Evolutionary conservation across 371 early-diverging fungal species (phyloP), one percentile per base, ranked within the genome.

Genomic region (Rhizomucor miehei): DNA sequence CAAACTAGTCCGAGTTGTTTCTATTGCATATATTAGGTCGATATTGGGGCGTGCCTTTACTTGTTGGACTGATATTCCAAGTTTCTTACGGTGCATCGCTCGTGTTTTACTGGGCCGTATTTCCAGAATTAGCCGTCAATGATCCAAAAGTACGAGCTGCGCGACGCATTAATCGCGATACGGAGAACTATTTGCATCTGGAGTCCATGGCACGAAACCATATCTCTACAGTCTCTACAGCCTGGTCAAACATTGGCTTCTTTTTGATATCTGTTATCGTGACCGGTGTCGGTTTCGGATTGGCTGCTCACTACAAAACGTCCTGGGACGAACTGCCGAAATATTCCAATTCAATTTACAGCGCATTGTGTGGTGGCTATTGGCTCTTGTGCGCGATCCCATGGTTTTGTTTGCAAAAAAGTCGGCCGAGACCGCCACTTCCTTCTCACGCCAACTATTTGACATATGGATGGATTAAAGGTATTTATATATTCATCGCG

Each of bases 211-310:
- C 29, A 2, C 57, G 71, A 25, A 75, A 75, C 23, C 72, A 75
- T 24, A 59, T 71, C n/a, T 75, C 75, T 37, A 57, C 75, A 11
- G 51, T 75, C 0, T 71, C 72, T 16, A 75, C 75, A 0, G 64
- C 67, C 10, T 71, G 59, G 53, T 71, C 72, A 34, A 75, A 75
- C 34, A 57, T 75, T 47, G 75, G 75, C 1, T 75, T 69, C 45
- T 53, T 75, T 23, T 21, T 66, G 13, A 56, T 58, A 12, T 62
- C 67, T 0, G 20, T 56, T 6, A 43, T 60, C 13, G 16, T 60
- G 21, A 52, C 60, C 39, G 61, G 57, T 16, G 51, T 60, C 14
- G 55, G 46, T 45, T 40, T 53, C 23, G 56, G 44, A 6, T 38
- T 63, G 24, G 51, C 56, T n/a, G 34, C 25, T 1, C 35, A 20